A percentile compares a stretch with the other conserved stretches of the same genome.
These are phyloP conservation scores for Fusarium palustre DNA, from an alignment of 2,329 filamentous ascomycete species.

Conservation along the genomic window DNA sequence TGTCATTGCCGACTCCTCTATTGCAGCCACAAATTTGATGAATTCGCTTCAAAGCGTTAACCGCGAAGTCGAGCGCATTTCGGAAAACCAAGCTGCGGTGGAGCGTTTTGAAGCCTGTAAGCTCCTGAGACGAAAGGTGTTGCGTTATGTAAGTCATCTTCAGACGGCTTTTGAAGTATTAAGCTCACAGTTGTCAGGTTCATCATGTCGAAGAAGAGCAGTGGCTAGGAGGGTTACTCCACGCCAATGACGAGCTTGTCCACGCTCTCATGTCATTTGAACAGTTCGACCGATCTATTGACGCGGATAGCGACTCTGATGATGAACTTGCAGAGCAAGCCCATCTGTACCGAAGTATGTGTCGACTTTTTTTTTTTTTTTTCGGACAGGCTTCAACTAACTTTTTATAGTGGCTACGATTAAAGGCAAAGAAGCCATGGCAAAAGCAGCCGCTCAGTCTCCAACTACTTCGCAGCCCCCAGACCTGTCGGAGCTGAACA, in stretches of 20 bases:
- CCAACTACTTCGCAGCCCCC: slow-evolving; percentile 55
- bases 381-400: slow-evolving; percentile 27
- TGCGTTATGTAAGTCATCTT: slow-evolving; percentile 75
- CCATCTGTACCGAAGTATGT: slow-evolving; percentile 70
- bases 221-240: slow-evolving; percentile 89
- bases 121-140: slow-evolving; percentile 80
- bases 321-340: slow-evolving; percentile 76
- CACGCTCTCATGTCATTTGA: slow-evolving; percentile 94
- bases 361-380: slow-evolving; percentile 23
- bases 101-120: slow-evolving; percentile 89
- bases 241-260: slow-evolving; percentile 96
- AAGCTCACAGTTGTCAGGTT: slow-evolving; percentile 64
- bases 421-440: slow-evolving; percentile 62
- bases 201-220: slow-evolving; percentile 91
- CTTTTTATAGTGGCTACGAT: slow-evolving; percentile 63
- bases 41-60: slow-evolving; percentile 93
- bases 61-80: slow-evolving; percentile 87
- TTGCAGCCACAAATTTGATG: slow-evolving; percentile 89
- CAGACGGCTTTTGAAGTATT: neutral
- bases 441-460: slow-evolving; percentile 54
- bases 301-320: slow-evolving; percentile 78
- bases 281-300: slow-evolving; percentile 88
- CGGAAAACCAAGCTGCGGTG: slow-evolving; percentile 81
- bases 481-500: slow-evolving; percentile 60
- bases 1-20: slow-evolving; percentile 88